Evolutionary conservation across 2,329 filamentous ascomycete genomes (phyloP), one percentile per base, ranked within the genome.

Genomic region (Talaromyces sp.): DNA sequence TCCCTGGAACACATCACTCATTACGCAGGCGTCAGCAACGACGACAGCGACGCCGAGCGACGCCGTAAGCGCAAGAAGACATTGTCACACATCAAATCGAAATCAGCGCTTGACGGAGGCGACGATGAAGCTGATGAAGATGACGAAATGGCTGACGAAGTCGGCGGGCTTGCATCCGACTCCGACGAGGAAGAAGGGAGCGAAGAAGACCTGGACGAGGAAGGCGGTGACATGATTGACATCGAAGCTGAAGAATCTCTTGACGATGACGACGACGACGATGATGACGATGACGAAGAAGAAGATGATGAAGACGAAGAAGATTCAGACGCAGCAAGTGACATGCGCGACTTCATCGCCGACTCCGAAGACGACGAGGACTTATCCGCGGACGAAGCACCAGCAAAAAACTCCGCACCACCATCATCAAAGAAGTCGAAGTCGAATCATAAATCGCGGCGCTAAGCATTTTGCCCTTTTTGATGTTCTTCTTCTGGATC

Each of bases 241-340:
- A 77, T 82, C 49, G 80, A 81, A 67, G 77, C 77, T 3, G 82
- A 83, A 17, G 79, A 83, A 47, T 84, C 81, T 8, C 83, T 86
- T 2, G 84, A 87, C 25, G 85, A 87, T 66, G 86, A 88, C 7
- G 47, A 47, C 9, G 43, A 50, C 66, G 85, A 85, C 2, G 79
- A 86, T 60, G 83, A 88, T 1, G 79, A 86, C 59, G 83, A 88
- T 2, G 80, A 86, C 54, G 84, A 87, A n/a, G 85, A 87, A 65
- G 84, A 88, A 19, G 86, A 88, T 66, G 85, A 86, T 61, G 83
- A 88, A 2, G 79, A 86, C 60, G 83, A 88, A 2, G 87, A 87
- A 66, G 84, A 86, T 10, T 85, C 87, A 58, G 83, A 88, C 63
- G 83, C 86, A 31, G 87, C 88, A 7, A 88, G 89, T 66, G 85